Conservation (phyloP, 2,329 filamentous ascomycete genomes). For the Neopestalotiopsis clavispora region DNA sequence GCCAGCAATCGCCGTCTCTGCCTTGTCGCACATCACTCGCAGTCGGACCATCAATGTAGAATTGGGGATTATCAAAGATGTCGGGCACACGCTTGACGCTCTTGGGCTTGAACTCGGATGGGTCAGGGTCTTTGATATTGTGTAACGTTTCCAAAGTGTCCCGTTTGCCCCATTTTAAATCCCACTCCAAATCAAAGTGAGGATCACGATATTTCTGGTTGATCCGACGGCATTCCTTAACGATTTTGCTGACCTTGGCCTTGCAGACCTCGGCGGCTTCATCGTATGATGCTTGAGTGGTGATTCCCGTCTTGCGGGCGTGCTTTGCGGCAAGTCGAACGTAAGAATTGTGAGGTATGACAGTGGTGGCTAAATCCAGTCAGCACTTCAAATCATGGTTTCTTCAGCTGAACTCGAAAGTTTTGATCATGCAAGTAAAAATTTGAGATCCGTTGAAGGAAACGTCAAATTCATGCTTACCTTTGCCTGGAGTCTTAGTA, state of each 20-base stretch:
- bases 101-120: conserved; percentile 44
- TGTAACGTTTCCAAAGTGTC: conserved; percentile 55
- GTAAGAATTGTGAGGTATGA: conserved; percentile 72
- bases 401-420: neutral
- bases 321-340: conserved; percentile 63
- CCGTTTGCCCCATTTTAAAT: conserved; percentile 64
- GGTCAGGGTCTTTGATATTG: conserved; percentile 34
- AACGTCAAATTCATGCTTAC: conserved; percentile 35
- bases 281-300: conserved; percentile 71
- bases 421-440: neutral
- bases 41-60: conserved; percentile 78
- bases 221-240: conserved; percentile 70
- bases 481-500: conserved; percentile 73
- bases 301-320: conserved; percentile 55
- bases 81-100: conserved; percentile 73
- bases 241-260: conserved; percentile 66
- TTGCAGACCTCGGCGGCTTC: conserved; percentile 73
- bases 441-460: neutral
- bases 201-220: conserved; percentile 87
- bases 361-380: conserved; percentile 61
- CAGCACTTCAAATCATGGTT: neutral
- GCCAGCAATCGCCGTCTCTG: conserved; percentile 82
- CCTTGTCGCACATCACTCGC: conserved; percentile 82
- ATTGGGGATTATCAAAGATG: conserved; percentile 77
- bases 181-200: conserved; percentile 84